Base-by-base conservation (phyloP, 345 rosid species). In the Eucalyptus erythrocorys region DNA sequence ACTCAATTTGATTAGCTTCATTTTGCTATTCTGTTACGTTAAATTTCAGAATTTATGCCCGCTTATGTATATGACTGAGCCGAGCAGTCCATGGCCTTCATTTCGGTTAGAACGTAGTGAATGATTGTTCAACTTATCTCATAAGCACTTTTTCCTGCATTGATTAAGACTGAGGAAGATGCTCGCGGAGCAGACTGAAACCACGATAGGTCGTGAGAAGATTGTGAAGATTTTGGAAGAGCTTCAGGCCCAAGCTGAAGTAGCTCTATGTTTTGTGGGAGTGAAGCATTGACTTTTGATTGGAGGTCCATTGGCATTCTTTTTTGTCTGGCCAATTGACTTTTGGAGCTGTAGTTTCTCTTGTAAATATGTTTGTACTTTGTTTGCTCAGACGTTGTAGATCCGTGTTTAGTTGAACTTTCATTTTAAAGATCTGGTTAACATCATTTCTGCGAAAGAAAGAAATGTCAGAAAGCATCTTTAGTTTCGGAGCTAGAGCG, bases 241-340 rank as follows among this genome's bases (percentile, higher is more conserved):
- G 93, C 96, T 96, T 87, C 98, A 96, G 89, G 98, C 98, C 49
- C 95, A 95, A 91, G 99, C 99, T n/a, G 98, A 97, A 94, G 98
- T 97, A 89, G 98, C 98, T 86, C 89, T 97, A 86, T 97, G 99
- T 93, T 97, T 97, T 93, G 95, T 95, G 12, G 95, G 96, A 8
- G 92, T 95, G 87, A 96, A 97, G 93, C 93, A 93, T 64, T 96
- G 92, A 92, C 87, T 30, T 37, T 79, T 87, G 7, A 14, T 37
- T 51, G 30, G 14, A 48, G 42, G 42, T 26, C 6, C 43, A 34
- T 55, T 47, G 61, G 64, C 87, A 34, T 50, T 47, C 76, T 13
- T 34, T 34, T 57, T 76, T 57, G 61, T 49, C 59, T 86, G 64
- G n/a, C 49, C 49, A 30, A 32, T 87, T 34, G 43, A 87, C 47